Conservation (phyloP, 2,329 filamentous ascomycete species). For the Colletotrichum sp. region DNA sequence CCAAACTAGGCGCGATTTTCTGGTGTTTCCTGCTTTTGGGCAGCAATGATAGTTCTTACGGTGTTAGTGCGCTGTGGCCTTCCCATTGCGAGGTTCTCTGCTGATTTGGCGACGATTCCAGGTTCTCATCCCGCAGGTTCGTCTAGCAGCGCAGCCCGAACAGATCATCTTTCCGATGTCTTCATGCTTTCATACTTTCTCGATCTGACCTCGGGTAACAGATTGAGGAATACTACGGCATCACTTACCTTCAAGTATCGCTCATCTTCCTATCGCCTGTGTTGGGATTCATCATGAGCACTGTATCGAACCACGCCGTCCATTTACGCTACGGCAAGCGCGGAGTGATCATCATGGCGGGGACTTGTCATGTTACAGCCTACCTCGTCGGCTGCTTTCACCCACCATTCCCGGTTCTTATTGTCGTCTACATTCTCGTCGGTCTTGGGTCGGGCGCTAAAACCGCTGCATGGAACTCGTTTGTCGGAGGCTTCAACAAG, state of each 20-base stretch:
- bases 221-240: slow-evolving; percentile 65
- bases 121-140: neutral
- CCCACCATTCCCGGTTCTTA: slow-evolving; percentile 71
- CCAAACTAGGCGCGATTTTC: neutral
- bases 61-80: neutral
- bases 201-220: slow-evolving; percentile 25
- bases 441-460: slow-evolving; percentile 58
- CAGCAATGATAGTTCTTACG: neutral
- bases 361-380: slow-evolving; percentile 65
- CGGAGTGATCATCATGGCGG: slow-evolving; percentile 71
- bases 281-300: slow-evolving; percentile 66
- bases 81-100: neutral
- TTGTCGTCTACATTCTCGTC: slow-evolving; percentile 67
- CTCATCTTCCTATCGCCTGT: slow-evolving; percentile 72
- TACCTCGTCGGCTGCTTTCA: slow-evolving; percentile 71
- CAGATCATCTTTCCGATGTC: neutral
- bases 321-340: slow-evolving; percentile 71
- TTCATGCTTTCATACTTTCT: neutral
- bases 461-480: neutral
- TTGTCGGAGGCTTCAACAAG: slow-evolving; percentile 41
- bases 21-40: neutral
- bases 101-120: neutral
- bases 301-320: slow-evolving; percentile 67
- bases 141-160: neutral
- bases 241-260: slow-evolving; percentile 67